These are phyloP conservation scores for Trametes sanguinea DNA, from an alignment of 768 basidiomycete genomes.

Conservation along the genomic window DNA sequence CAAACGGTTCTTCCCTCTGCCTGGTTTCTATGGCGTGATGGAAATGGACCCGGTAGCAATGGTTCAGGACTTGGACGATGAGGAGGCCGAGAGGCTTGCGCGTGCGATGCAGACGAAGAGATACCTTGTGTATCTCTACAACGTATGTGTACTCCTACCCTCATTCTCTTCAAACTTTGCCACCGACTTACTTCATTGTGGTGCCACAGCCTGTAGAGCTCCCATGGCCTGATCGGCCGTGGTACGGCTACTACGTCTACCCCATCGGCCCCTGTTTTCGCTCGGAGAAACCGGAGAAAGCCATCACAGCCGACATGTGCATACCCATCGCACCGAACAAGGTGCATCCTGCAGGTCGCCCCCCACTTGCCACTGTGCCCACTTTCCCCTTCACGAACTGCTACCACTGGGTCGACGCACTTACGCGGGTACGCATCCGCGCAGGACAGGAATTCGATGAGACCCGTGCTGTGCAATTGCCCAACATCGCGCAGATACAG, in stretches of 20 bases:
- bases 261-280: background rate
- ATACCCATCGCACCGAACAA: slow-evolving; percentile 20
- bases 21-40: background rate
- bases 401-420: slow-evolving; percentile 1
- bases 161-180: background rate
- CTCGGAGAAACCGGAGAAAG: background rate
- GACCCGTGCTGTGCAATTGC: background rate
- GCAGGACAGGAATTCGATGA: background rate
- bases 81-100: background rate
- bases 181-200: background rate
- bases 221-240: background rate
- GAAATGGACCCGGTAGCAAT: slow-evolving; percentile 12
- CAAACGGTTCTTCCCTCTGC: too few species aligned
- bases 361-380: background rate
- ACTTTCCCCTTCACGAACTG: slow-evolving; percentile 1
- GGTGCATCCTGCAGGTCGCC: background rate
- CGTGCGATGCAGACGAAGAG: background rate
- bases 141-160: background rate
- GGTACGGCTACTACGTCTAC: background rate
- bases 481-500: background rate
- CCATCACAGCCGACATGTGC: slow-evolving; percentile 18
- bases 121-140: background rate
- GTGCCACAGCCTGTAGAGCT: background rate
- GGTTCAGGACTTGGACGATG: slow-evolving; percentile 1
- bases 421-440: background rate